These are phyloP conservation scores for Teratosphaeria gauchensis DNA, from an alignment of 2,329 filamentous ascomycete genomes.

Conservation along the genomic window DNA sequence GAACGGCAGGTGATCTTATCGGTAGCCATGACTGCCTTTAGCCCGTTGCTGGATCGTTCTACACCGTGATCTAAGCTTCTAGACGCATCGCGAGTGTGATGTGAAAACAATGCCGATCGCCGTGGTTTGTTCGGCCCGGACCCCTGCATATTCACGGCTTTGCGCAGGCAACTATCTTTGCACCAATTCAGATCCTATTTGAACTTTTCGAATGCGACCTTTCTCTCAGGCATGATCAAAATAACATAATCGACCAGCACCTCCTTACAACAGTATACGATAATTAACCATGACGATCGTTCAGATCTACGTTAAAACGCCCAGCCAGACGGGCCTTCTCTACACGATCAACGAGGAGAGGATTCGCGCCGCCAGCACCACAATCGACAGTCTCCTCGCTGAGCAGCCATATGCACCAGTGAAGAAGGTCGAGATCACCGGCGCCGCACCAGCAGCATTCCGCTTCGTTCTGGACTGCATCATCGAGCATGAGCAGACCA, in stretches of 20 bases:
- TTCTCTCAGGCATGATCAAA: neutral
- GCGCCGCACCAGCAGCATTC: conserved; percentile 3
- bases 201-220: neutral
- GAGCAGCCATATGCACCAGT: neutral
- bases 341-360: conserved; percentile 2
- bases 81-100: neutral
- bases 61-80: neutral
- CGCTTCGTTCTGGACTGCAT: conserved; percentile 6
- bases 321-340: neutral
- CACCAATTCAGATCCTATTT: neutral
- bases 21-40: neutral
- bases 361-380: conserved; percentile 5
- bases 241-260: neutral
- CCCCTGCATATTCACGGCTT: neutral
- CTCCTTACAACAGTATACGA: neutral
- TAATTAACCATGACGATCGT: conserved; percentile 4
- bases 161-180: neutral
- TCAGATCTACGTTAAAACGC: conserved; percentile 1
- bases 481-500: neutral
- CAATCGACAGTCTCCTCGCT: neutral
- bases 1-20: neutral
- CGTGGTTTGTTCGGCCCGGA: neutral
- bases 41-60: neutral
- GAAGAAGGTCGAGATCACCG: conserved; percentile 4
- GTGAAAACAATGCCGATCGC: neutral